A percentile compares a stretch with the other conserved stretches of the same genome.
These are phyloP conservation scores for Amanita muscaria DNA, from an alignment of 768 basidiomycete species.

Conservation along the genomic window DNA sequence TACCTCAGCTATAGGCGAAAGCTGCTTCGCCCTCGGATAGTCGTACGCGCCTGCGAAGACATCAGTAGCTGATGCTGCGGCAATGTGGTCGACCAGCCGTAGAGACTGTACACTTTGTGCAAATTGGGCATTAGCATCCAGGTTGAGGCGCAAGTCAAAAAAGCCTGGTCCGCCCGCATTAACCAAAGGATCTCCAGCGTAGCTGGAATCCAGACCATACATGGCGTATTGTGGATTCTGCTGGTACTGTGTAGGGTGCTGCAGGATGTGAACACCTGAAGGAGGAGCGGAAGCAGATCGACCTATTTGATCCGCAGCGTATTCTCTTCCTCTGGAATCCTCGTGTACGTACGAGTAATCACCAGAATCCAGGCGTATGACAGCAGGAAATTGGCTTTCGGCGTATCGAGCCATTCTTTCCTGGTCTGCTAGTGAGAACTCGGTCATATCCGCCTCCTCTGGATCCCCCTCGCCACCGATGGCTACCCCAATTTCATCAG, in stretches of 20 bases:
- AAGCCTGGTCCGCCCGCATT: constrained; percentile 10
- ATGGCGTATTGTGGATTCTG: background rate
- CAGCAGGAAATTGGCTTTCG: constrained; percentile 4
- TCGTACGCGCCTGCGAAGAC: constrained; percentile 28
- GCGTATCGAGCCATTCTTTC: background rate
- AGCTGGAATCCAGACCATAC: background rate
- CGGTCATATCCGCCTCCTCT: background rate
- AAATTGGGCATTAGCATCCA: constrained; percentile 20
- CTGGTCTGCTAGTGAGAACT: background rate
- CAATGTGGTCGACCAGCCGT: constrained; percentile 20
- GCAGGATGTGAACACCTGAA: background rate
- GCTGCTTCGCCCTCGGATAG: constrained; percentile 37
- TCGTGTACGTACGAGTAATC: constrained; percentile 3
- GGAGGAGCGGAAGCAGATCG: constrained; percentile 5
- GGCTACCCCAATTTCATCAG: background rate
- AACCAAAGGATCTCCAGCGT: background rate
- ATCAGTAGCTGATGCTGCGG: constrained; percentile 19
- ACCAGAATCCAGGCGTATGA: constrained; percentile 5
- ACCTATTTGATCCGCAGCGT: constrained; percentile 5
- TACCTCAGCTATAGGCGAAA: constrained; percentile 61
- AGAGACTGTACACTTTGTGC: constrained; percentile 35
- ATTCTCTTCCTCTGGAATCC: background rate
- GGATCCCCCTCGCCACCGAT: constrained; percentile 1
- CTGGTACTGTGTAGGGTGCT: background rate
- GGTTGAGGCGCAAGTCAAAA: constrained; percentile 18